Conservation (phyloP, 129 eudicot species). For the Pittosporum tobira region DNA sequence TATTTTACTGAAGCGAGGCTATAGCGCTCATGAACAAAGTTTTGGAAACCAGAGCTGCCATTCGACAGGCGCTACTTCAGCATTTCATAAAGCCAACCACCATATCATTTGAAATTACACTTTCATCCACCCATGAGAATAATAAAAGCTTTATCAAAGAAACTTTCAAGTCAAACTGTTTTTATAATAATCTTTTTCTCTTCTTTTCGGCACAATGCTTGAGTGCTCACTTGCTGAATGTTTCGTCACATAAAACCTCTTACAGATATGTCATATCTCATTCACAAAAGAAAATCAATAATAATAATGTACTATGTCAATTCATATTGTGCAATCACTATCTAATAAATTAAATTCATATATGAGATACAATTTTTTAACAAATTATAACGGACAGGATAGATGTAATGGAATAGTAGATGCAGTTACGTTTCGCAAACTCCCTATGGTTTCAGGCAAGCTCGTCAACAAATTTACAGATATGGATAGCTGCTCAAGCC, state of each 20-base stretch:
- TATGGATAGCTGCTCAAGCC: no score
- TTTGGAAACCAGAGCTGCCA: neutral
- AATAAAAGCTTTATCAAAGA: no score
- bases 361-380: neutral
- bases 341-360: neutral
- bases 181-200: no score
- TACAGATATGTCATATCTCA: no score
- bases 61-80: neutral
- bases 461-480: constrained; percentile 53
- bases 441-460: no score
- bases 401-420: no score
- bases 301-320: neutral
- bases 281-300: neutral
- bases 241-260: no score
- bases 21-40: neutral
- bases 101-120: neutral
- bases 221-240: no score
- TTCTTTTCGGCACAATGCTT: no score
- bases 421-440: no score
- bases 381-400: no score
- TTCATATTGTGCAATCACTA: neutral
- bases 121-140: neutral
- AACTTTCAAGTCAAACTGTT: no score
- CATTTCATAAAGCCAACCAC: neutral
- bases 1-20: neutral